Base-by-base conservation (phyloP, 31 red algal genomes). In the Porphyra umbilicalis region DNA sequence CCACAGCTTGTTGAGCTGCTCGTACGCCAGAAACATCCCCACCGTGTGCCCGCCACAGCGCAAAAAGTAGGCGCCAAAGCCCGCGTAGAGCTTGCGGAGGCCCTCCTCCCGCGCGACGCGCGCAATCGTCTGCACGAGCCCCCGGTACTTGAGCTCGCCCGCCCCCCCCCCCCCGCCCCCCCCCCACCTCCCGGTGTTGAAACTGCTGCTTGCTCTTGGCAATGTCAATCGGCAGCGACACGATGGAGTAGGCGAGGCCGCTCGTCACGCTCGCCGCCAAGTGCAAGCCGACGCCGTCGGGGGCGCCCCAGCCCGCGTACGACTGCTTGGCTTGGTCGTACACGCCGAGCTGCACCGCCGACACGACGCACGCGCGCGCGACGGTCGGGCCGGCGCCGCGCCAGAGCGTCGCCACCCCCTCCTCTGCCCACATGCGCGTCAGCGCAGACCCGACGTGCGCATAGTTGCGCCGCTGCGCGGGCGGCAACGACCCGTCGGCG, bases 281-380 rank as follows among this genome's bases (percentile, higher is more conserved):
- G 79, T 89, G 86, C 76, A 89, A 35, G 33, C 82, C 44, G 39
- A 98, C 81, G 34, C 92, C 91, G 0, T 90, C 90, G 40, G 44
- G 25, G 5, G 82, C 34, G 34, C 80, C 38, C 32, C 76, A 76
- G 15, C 79, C 93, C 3, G 80, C 76, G 75, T 87, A 81, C 32
- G 83, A 67, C 80, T 96, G 88, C 84, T 99, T 99, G 67, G 92
- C 88, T 79, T 94, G 86, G 76, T 93, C 91, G 39, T 99, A 99
- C 18, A 88, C 90, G 33, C 94, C 93, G 33, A 99, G 83, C 80
- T 99, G 97, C 36, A 90, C 92, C 46, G 88, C 89, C 71, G 92
- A 92, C 18, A 92, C 85, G 71, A 96, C 84, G 71, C 85, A 87
- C 35, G 88, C 88, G 79, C 97, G 80, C 74, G 80, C 84, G 13